Percentiles rank a stretch among this genome's conserved stretches.
Evolutionary conservation across 176 grass and related monocot species (phyloP).

Genomic region (Aegilops bicornis): DNA sequence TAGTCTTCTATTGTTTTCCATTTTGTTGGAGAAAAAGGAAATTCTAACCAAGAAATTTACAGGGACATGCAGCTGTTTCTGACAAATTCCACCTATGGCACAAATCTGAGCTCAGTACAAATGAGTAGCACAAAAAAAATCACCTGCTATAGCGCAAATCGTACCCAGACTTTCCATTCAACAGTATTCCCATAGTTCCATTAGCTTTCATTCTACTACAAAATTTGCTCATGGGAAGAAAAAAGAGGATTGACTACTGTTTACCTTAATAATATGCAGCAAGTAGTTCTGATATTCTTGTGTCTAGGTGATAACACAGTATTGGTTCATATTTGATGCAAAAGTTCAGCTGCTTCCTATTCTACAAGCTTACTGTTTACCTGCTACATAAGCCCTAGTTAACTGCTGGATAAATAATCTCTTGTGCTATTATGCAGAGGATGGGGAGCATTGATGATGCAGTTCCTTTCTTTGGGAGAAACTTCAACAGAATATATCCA

Average conservation of each 20-base stretch:
- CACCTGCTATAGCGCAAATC: neutral
- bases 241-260: neutral
- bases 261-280: neutral
- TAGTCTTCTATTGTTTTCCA: neutral
- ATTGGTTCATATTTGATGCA: neutral
- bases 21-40: neutral
- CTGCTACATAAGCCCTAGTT: neutral
- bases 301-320: neutral
- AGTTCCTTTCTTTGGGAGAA: slow-evolving; percentile 92
- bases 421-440: slow-evolving; percentile 50
- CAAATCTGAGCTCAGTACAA: neutral
- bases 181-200: neutral
- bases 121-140: neutral
- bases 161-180: neutral
- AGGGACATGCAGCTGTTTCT: neutral
- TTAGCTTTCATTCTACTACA: neutral
- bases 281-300: neutral
- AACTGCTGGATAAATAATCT: slow-evolving; percentile 12
- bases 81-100: neutral
- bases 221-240: neutral
- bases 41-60: neutral
- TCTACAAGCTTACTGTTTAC: neutral
- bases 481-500: slow-evolving; percentile 95
- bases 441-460: slow-evolving; percentile 96
- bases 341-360: neutral